Base-by-base conservation (phyloP, 78 protist genomes). In the Speleostelium caveatum region DNA sequence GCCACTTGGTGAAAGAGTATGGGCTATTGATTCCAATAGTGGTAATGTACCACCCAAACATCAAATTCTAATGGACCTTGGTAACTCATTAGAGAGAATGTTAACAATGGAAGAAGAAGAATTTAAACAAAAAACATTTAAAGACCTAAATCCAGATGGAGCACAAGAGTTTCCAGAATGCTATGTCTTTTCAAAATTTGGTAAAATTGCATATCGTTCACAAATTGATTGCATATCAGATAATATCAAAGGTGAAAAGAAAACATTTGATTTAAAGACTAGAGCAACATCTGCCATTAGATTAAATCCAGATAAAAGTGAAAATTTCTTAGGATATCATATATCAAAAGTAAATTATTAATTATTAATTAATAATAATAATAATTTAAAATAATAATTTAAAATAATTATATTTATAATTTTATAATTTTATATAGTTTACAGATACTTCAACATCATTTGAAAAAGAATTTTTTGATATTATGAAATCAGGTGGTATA, bases 261-360 rank as follows among this genome's bases (percentile, higher is more conserved):
- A 86, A n/a, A 86, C 93, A 41, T 94, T 94, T 65, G 96, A 94
- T 72, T 53, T 94, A 45, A 94, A 94, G 59, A 90, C 96, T 4
- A 59, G 96, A 30, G 94, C 96, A 24, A 90, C 93, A 0, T 45
- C 32, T 1, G 51, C 74, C 36, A 94, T 94, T 78, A 86, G 96
- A 39, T n/a, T 55, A 35, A 51, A 89, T 41, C 10, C 16, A 12
- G 0, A 36, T 0, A 45, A 72, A 1, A 14, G 42, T 17, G 21
- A 24, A 6, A 45, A 32, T n/a, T 24, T 14, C 41, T 6, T 83
- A 2, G 39, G 59, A 5, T 73, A 83, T 28, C 73, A 60, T 56
- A 30, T 83, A 32, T 45, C 21, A n/a, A 32, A 73, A 10, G 38
- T 83, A n/a, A n/a, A n/a, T n/a, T n/a, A n/a, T n/a, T n/a, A n/a